Evolutionary conservation across 805 yeast genomes (phyloP).

Genomic region (Saturnispora zaruensis): DNA sequence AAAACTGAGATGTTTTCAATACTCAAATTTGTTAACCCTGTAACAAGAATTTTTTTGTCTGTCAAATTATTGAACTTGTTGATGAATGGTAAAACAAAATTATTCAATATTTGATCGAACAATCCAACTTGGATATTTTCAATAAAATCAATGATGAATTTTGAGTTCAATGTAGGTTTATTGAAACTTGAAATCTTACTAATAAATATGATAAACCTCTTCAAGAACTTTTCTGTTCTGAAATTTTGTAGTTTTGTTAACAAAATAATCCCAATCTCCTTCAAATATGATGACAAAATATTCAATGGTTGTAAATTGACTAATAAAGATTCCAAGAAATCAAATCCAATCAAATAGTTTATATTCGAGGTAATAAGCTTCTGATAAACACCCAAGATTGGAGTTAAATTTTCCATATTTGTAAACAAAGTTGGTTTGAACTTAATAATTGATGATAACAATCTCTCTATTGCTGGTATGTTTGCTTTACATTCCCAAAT

Average conservation of each 20-base stretch:
- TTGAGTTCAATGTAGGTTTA: constrained; percentile 26
- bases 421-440: constrained; percentile 38
- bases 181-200: constrained; percentile 25
- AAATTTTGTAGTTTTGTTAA: constrained; percentile 74
- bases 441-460: constrained; percentile 57
- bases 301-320: constrained; percentile 41
- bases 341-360: constrained; percentile 79
- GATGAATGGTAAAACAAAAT: constrained; percentile 45
- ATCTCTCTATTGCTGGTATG: constrained; percentile 83
- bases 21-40: constrained; percentile 41
- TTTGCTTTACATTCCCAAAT: constrained; percentile 94
- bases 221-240: constrained; percentile 73
- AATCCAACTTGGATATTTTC: constrained; percentile 64
- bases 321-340: constrained; percentile 64
- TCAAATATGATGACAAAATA: constrained; percentile 44
- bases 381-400: constrained; percentile 94
- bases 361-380: constrained; percentile 78
- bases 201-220: constrained; percentile 59
- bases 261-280: constrained; percentile 67
- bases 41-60: constrained; percentile 39
- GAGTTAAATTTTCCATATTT: constrained; percentile 41
- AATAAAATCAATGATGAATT: constrained; percentile 52
- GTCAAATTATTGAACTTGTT: constrained; percentile 32
- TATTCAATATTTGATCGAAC: constrained; percentile 40
- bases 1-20: constrained; percentile 30